These are phyloP conservation scores for Cyberlindnera samutprakarnensis DNA, from an alignment of 805 yeast genomes.

Conservation along the genomic window DNA sequence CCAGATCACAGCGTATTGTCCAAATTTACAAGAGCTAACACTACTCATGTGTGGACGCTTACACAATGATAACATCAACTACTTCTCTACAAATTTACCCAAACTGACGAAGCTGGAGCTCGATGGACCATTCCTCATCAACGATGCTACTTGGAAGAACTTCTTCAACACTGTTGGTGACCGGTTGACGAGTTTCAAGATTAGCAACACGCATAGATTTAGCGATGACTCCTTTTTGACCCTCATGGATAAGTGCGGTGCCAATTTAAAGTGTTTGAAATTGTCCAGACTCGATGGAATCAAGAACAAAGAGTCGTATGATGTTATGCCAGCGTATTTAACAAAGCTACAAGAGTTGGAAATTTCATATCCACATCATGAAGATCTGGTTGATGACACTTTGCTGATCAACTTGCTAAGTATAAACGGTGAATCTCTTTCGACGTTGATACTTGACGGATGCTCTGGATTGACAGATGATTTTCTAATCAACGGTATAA, in stretches of 20 bases:
- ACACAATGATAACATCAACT: conserved; percentile 65
- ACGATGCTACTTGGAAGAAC: conserved; percentile 67
- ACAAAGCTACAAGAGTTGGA: conserved; percentile 49
- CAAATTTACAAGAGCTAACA: conserved; percentile 56
- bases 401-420: conserved; percentile 53
- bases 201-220: conserved; percentile 81
- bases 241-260: conserved; percentile 55
- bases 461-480: conserved; percentile 67
- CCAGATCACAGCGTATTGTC: conserved; percentile 72
- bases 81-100: conserved; percentile 51
- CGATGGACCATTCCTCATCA: conserved; percentile 87
- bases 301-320: conserved; percentile 46
- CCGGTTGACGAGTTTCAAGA: conserved; percentile 48
- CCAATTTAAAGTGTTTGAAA: conserved; percentile 45
- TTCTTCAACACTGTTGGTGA: conserved; percentile 57
- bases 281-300: conserved; percentile 71
- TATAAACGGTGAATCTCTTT: conserved; percentile 53
- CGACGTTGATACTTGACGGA: conserved; percentile 58
- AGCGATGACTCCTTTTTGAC: conserved; percentile 55
- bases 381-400: conserved; percentile 62
- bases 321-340: conserved; percentile 57
- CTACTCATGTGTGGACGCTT: conserved; percentile 91
- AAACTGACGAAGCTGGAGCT: conserved; percentile 49
- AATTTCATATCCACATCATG: conserved; percentile 59
- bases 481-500: conserved; percentile 47